Evolutionary conservation across 2,329 filamentous ascomycete species (phyloP).

Genomic region (Pseudopyricularia javanii): DNA sequence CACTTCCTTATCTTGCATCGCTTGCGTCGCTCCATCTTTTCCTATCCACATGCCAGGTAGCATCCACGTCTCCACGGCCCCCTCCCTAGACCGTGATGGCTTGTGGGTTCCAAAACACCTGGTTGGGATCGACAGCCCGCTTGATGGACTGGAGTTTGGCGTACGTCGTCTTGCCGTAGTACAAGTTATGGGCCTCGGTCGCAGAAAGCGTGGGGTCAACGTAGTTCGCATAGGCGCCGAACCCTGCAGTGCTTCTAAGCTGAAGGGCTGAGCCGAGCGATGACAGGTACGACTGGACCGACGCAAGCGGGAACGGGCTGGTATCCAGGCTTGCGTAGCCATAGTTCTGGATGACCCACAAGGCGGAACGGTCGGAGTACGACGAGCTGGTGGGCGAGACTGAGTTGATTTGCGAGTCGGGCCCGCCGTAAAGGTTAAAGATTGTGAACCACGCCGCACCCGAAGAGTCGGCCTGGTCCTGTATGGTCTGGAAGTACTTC

Average conservation of each 20-base stretch:
- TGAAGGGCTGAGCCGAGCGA: conserved; percentile 22
- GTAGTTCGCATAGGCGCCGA: conserved; percentile 41
- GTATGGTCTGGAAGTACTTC: not conserved
- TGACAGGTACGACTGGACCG: conserved; percentile 24
- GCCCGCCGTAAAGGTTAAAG: conserved; percentile 20
- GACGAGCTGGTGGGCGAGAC: conserved; percentile 15
- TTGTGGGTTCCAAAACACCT: conserved; percentile 29
- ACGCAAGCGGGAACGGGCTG: conserved; percentile 16
- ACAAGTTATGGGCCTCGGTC: conserved; percentile 33
- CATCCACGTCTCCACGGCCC: not conserved
- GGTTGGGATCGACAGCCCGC: conserved; percentile 22
- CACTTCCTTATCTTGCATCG: not conserved
- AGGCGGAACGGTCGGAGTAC: conserved; percentile 27
- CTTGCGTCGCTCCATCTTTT: not conserved
- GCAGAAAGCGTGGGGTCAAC: conserved; percentile 33
- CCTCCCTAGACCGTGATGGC: conserved; percentile 6
- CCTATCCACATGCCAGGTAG: not conserved
- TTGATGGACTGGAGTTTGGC: conserved; percentile 24
- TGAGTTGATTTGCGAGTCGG: conserved; percentile 22
- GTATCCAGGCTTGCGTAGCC: conserved; percentile 17
- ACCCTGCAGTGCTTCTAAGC: conserved; percentile 15
- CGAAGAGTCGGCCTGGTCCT: not conserved
- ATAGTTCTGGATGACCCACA: conserved; percentile 38
- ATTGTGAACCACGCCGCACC: conserved; percentile 17
- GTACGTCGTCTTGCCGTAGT: conserved; percentile 29